Conservation (phyloP, 345 rosid genomes). For the Linum lewisii region DNA sequence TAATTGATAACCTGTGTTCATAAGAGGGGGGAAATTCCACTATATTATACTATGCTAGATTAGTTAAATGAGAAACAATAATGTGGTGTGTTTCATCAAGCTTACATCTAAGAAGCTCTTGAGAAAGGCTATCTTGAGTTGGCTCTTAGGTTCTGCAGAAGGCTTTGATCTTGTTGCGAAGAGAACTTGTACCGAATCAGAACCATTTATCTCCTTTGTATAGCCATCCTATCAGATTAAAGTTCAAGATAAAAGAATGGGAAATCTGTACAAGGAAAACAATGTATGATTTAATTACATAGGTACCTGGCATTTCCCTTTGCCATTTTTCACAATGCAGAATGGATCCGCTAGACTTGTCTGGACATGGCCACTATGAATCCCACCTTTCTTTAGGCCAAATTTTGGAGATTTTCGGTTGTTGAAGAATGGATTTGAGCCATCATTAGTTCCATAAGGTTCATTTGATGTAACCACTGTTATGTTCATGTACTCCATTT, state of each 20-base stretch:
- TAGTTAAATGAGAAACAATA: background rate
- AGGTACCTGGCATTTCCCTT: background rate
- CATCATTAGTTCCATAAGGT: conserved; percentile 2
- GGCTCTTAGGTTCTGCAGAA: background rate
- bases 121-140: background rate
- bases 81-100: background rate
- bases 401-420: background rate
- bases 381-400: background rate
- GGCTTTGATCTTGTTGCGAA: conserved; percentile 2
- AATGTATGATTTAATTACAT: background rate
- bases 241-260: too few species aligned
- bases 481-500: conserved; percentile 10
- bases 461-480: conserved; percentile 7
- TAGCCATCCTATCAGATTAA: conserved; percentile 1
- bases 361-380: conserved; percentile 10
- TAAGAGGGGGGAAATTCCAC: background rate
- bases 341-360: background rate
- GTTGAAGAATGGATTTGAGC: conserved; percentile 1
- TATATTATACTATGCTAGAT: background rate
- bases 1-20: conserved; percentile 49
- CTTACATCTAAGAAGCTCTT: conserved; percentile 7
- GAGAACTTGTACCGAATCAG: background rate
- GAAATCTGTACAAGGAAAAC: background rate
- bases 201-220: conserved; percentile 2
- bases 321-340: background rate